Evolutionary conservation across 345 rosid genomes (phyloP).

Genomic region (Toxicodendron radicans): DNA sequence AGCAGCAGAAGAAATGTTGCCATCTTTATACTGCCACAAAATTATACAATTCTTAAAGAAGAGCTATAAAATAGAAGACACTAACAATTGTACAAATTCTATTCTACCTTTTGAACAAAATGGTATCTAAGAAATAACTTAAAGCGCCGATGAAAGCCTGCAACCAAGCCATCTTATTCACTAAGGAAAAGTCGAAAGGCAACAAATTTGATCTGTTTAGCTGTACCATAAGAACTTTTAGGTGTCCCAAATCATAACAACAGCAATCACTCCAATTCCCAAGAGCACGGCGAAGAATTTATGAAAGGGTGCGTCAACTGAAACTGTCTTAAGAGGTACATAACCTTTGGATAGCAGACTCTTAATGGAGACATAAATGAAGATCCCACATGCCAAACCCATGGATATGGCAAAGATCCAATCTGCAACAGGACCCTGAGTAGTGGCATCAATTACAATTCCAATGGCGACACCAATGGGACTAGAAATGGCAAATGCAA

Average conservation of each 20-base stretch:
- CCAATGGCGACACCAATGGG: slow-evolving; percentile 76
- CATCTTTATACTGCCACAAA: not conserved
- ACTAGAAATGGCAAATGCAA: slow-evolving; percentile 78
- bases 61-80: not conserved
- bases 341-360: slow-evolving; percentile 69
- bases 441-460: slow-evolving; percentile 66
- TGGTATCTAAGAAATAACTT: not conserved
- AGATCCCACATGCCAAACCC: slow-evolving; percentile 82
- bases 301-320: slow-evolving; percentile 39
- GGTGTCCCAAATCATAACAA: slow-evolving; percentile 79
- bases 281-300: slow-evolving; percentile 58
- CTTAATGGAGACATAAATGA: slow-evolving; percentile 70
- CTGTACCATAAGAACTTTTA: slow-evolving; percentile 3
- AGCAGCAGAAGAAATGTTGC: not conserved
- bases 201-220: not conserved
- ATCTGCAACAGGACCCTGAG: slow-evolving; percentile 68
- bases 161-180: not conserved
- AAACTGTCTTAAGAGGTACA: slow-evolving; percentile 30
- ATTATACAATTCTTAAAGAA: not conserved
- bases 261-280: slow-evolving; percentile 64
- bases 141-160: not conserved
- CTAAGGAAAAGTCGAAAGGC: not conserved
- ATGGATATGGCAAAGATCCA: slow-evolving; percentile 76
- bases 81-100: not conserved
- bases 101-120: not conserved